phyloP scores from a whole-genome alignment of 1,284 basidiomycete species.

The Tylopilus sp. region DNA sequence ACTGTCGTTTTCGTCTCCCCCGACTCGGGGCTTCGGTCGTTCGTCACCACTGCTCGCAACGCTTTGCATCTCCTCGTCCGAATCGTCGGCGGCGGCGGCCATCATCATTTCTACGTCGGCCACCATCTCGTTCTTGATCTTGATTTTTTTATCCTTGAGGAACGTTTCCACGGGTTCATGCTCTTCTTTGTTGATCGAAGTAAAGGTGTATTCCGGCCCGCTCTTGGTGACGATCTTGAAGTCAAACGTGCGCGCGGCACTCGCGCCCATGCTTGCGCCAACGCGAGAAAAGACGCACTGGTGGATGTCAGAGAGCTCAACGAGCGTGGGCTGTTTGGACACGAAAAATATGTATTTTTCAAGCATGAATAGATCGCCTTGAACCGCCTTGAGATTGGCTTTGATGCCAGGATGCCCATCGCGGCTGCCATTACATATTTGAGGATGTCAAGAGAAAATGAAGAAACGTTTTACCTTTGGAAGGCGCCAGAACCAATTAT shows the following conservation, averaged over 20 bases:
- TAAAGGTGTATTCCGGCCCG: slow-evolving; percentile 85
- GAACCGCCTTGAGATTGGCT: slow-evolving; percentile 95
- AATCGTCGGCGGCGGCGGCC: slow-evolving; percentile 66
- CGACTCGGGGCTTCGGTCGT: slow-evolving; percentile 48
- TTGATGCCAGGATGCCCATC: slow-evolving; percentile 83
- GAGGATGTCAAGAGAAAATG: neutral
- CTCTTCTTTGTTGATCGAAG: slow-evolving; percentile 94
- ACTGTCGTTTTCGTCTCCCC: slow-evolving; percentile 69
- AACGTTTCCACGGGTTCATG: slow-evolving; percentile 84
- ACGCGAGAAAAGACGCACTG: slow-evolving; percentile 94
- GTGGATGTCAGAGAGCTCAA: slow-evolving; percentile 90
- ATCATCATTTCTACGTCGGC: slow-evolving; percentile 76
- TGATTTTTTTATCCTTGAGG: slow-evolving; percentile 87
- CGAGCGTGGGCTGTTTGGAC: slow-evolving; percentile 90
- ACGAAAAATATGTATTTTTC: slow-evolving; percentile 99
- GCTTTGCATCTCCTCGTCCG: slow-evolving; percentile 84
- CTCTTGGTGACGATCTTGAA: slow-evolving; percentile 84
- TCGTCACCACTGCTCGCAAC: slow-evolving; percentile 70
- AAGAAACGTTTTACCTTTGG: slow-evolving; percentile 56
- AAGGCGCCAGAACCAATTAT: slow-evolving; percentile 84
- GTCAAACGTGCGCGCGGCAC: slow-evolving; percentile 92
- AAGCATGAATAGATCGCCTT: slow-evolving; percentile 96
- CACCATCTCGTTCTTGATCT: slow-evolving; percentile 96
- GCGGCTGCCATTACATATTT: slow-evolving; percentile 43
- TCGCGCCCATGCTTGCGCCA: slow-evolving; percentile 79